Evolutionary conservation across 768 basidiomycete genomes (phyloP), one percentile per base, ranked within the genome.

Genomic region (Lactarius sanguifluus): DNA sequence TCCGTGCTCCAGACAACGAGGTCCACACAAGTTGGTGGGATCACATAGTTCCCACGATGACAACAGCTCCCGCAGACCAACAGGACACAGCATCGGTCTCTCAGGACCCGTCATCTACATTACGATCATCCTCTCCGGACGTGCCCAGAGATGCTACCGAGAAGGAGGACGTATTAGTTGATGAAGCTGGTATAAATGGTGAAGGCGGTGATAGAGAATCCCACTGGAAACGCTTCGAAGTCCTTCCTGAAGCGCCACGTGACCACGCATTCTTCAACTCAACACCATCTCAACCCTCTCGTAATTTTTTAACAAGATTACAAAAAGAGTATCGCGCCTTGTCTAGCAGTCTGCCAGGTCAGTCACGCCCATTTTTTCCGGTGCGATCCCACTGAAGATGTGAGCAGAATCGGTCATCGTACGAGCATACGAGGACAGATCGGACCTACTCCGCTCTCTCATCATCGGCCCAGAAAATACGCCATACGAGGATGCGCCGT

Each of bases 381-480:
- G 40, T 36, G 34, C 20, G 20, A 55, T 15, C 36, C n/a, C 69
- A 56, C 57, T 57, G 32, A 50, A 47, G 32, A 61, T 55, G 16
- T 32, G 67, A 59, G 72, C 50, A 91, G 94, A 94, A 66, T 89
- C 90, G 16, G 95, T 98, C 70, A 73, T 96, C 61, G 92, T 98
- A 57, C 86, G 94, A 64, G 89, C 90, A 30, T 98, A 91, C 73
- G 95, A 97, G 76, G 90, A 96, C 75, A 86, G 95, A 32, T 81
- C 86, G 54, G 95, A 98, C 79, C 82, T 98, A 43, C 76, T 97
- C 67, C 86, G 95, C 38, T 91, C 85, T 73, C 81, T 98, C 58
- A 98, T 98, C 66, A 87, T 98, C 69, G 95, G 95, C 3, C 93
- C 94, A 64, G 86, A 90, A 71, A 95, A 94, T 69, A 97, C 96